phyloP scores from a whole-genome alignment of 768 basidiomycete genomes.

The Leccinum aurantiacum region DNA sequence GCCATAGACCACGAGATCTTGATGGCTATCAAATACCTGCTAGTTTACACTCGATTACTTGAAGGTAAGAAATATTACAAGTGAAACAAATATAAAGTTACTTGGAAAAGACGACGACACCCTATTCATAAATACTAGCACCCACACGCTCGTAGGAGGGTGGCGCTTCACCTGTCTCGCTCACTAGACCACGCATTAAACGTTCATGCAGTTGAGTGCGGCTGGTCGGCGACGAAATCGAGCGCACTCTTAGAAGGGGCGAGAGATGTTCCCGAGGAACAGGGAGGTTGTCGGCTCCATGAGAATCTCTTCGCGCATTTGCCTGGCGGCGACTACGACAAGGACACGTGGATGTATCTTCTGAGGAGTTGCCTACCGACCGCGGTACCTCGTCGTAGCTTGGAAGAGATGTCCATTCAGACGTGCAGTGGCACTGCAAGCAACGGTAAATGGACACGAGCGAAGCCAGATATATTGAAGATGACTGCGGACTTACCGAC shows the following conservation, averaged over 20 bases:
- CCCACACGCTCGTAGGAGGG: slow-evolving; percentile 41
- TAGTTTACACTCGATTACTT: background rate
- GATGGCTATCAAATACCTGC: background rate
- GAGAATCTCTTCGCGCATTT: slow-evolving; percentile 3
- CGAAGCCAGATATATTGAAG: background rate
- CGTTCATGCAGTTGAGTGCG: slow-evolving; percentile 66
- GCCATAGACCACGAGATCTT: too few species aligned
- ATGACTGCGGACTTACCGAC: slow-evolving; percentile 54
- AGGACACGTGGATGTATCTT: slow-evolving; percentile 39
- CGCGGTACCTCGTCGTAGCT: slow-evolving; percentile 52
- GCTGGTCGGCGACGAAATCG: slow-evolving; percentile 39
- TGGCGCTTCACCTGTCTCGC: slow-evolving; percentile 78
- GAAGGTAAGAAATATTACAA: background rate
- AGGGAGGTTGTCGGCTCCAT: background rate
- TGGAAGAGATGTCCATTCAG: slow-evolving; percentile 77
- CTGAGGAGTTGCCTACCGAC: slow-evolving; percentile 7
- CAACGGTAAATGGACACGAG: background rate
- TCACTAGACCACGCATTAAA: slow-evolving; percentile 80
- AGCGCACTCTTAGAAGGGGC: slow-evolving; percentile 33
- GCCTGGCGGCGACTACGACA: slow-evolving; percentile 34
- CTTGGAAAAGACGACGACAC: background rate
- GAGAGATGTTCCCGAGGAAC: slow-evolving; percentile 27
- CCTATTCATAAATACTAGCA: background rate
- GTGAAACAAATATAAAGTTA: background rate
- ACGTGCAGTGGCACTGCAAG: slow-evolving; percentile 74